Evolutionary conservation across 192 early-diverging fungal species (phyloP), one percentile per base, ranked within the genome.

Genomic region (Diversispora epigaea): DNA sequence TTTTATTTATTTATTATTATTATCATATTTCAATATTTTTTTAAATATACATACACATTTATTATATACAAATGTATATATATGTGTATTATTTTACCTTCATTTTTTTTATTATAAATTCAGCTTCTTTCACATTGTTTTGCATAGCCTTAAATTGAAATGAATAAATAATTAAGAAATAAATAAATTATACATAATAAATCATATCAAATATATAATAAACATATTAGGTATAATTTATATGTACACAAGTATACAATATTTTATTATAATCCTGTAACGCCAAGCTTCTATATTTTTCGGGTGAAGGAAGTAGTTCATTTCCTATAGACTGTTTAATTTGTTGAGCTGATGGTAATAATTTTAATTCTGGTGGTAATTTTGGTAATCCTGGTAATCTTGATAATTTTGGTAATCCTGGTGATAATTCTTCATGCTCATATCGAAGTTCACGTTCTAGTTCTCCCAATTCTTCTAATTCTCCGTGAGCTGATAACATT

Each of bases 211-310:
- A n/a, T n/a, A 41, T 64, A 14, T n/a, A 40, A 39, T 40, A 41
- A 64, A 64, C 62, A 46, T n/a, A 21, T 46, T 21, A n/a, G 46
- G n/a, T 22, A 9, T 9, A 21, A 11, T 22, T 22, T 14, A 45
- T 41, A 67, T 45, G 45, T 67, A 67, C 65, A 25, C 65, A 67
- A 67, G 65, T 45, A 47, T 67, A 67, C 15, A 67, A 47, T n/a
- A 44, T 19, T 19, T 67, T 67, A 47, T 67, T 67, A 22, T 41
- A 67, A 17, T 64, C 39, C 14, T 64, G 15, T 43, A 64, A 45
- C 9, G 4, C 14, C n/a, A 64, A 64, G 7, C 43, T 64, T n/a
- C 43, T 11, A 32, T 4, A 10, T 52, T 11, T 11, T 17, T 52
- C 10, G 0, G 17, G 11, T 17, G 17, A 52, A 52, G 50, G 1